phyloP scores from a whole-genome alignment of 495 filamentous ascomycete species.

The Halenospora varia region DNA sequence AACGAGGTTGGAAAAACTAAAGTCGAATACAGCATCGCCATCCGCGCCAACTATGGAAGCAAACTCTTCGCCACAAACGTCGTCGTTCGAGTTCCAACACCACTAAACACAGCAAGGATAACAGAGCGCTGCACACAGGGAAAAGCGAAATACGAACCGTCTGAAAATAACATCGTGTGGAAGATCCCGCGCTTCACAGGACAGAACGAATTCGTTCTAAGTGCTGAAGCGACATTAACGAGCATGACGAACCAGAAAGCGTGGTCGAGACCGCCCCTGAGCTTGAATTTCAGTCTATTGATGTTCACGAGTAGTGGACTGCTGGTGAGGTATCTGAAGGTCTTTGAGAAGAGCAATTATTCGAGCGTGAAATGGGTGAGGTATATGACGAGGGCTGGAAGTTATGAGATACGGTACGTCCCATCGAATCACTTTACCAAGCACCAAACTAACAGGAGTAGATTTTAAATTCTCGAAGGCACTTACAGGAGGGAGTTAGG shows the following conservation, averaged over 20 bases:
- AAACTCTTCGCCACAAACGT: slow-evolving; percentile 99
- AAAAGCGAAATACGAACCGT: slow-evolving; percentile 97
- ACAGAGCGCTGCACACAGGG: slow-evolving; percentile 93
- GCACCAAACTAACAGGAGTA: too few relatives aligned
- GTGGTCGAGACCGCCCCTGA: slow-evolving; percentile 92
- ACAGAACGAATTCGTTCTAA: slow-evolving; percentile 90
- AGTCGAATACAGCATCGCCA: slow-evolving; percentile 97
- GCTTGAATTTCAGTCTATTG: slow-evolving; percentile 83
- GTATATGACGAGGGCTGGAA: slow-evolving; percentile 95
- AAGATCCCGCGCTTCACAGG: slow-evolving; percentile 97
- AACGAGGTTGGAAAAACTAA: slow-evolving; percentile 96
- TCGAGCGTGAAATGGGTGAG: slow-evolving; percentile 98
- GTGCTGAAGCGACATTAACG: slow-evolving; percentile 87
- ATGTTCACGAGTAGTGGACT: slow-evolving; percentile 98
- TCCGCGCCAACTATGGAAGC: slow-evolving; percentile 91
- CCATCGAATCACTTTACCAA: too few relatives aligned
- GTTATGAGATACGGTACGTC: slow-evolving; percentile 70
- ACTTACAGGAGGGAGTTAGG: too few relatives aligned
- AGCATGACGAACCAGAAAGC: slow-evolving; percentile 98
- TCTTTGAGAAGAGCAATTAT: slow-evolving; percentile 99
- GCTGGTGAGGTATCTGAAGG: slow-evolving; percentile 93
- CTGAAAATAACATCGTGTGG: slow-evolving; percentile 98
- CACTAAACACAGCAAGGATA: slow-evolving; percentile 92
- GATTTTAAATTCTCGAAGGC: too few relatives aligned
- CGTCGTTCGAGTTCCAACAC: slow-evolving; percentile 91